Evolutionary conservation across 1,284 basidiomycete genomes (phyloP).

Genomic region (Cutaneotrichosporon cutaneum): DNA sequence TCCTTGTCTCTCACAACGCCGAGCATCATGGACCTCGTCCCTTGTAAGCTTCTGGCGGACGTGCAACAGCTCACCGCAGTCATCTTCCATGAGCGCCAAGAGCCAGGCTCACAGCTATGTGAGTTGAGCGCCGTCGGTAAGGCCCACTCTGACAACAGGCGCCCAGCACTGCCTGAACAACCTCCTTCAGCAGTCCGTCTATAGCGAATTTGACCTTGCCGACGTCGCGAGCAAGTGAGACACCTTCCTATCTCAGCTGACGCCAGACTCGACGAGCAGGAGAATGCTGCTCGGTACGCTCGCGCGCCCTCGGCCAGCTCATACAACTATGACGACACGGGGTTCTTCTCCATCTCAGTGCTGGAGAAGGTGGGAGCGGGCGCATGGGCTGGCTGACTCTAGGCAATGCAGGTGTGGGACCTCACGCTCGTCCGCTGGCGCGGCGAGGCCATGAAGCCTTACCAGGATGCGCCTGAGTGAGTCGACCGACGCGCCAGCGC

Average conservation of each 20-base stretch:
- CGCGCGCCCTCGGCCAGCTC: conserved; percentile 55
- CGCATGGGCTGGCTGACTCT: not conserved
- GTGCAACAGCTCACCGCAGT: conserved; percentile 24
- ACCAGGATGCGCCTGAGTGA: conserved; percentile 76
- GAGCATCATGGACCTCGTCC: conserved; percentile 19
- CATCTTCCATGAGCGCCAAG: conserved; percentile 53
- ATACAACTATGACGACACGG: conserved; percentile 89
- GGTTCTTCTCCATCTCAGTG: conserved; percentile 69
- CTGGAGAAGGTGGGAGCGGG: conserved; percentile 31
- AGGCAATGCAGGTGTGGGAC: conserved; percentile 77
- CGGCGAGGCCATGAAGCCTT: conserved; percentile 72
- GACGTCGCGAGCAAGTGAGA: conserved; percentile 64
- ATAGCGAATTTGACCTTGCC: conserved; percentile 80
- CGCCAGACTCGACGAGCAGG: conserved; percentile 55
- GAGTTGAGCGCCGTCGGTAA: not conserved
- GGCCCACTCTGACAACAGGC: conserved; percentile 31
- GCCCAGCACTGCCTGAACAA: conserved; percentile 57
- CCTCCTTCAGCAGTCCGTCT: conserved; percentile 56
- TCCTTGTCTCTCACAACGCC: not conserved
- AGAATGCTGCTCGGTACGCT: conserved; percentile 45
- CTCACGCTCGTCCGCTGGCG: conserved; percentile 80
- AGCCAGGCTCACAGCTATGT: conserved; percentile 53
- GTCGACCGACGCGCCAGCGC: conserved; percentile 30
- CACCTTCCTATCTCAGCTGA: conserved; percentile 39
- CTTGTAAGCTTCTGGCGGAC: conserved; percentile 18